phyloP scores from a whole-genome alignment of 768 basidiomycete genomes.

The Dacryopinax primogenitus region DNA sequence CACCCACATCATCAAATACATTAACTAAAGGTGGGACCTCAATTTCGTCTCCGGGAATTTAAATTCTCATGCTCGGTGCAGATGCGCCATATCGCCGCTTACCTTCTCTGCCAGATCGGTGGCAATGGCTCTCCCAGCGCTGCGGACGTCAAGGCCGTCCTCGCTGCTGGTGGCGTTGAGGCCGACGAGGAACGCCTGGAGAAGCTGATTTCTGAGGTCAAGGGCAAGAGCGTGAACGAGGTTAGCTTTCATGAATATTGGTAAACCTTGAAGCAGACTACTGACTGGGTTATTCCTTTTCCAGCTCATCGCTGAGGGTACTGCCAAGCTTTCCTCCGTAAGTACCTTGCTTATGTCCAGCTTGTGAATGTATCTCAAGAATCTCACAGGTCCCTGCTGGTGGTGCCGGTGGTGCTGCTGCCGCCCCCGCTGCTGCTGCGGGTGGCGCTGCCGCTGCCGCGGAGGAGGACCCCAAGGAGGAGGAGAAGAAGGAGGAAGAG shows the following conservation, averaged over 20 bases:
- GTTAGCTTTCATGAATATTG: slow-evolving; percentile 33
- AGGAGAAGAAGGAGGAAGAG: slow-evolving; percentile 77
- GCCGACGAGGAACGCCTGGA: slow-evolving; percentile 67
- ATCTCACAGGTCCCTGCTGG: slow-evolving; percentile 73
- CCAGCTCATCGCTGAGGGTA: slow-evolving; percentile 85
- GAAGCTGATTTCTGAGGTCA: slow-evolving; percentile 76
- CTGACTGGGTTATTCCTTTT: not conserved
- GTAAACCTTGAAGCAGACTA: not conserved
- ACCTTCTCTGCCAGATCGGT: slow-evolving; percentile 90
- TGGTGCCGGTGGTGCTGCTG: slow-evolving; percentile 41
- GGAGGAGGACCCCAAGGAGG: slow-evolving; percentile 57
- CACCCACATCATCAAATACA: slow-evolving; percentile 21
- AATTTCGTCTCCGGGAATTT: not conserved
- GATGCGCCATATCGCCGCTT: slow-evolving; percentile 93
- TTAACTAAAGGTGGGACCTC: slow-evolving; percentile 34
- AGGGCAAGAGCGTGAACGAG: slow-evolving; percentile 76
- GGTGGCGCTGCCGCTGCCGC: slow-evolving; percentile 45
- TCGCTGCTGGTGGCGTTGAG: slow-evolving; percentile 76
- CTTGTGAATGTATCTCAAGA: slow-evolving; percentile 8
- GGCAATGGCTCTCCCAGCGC: slow-evolving; percentile 82
- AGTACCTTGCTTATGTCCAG: slow-evolving; percentile 23
- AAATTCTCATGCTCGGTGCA: not conserved
- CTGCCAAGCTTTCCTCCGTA: slow-evolving; percentile 86
- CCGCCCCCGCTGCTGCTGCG: slow-evolving; percentile 41
- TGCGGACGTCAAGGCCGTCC: slow-evolving; percentile 75